phyloP scores from a whole-genome alignment of 2,329 filamentous ascomycete genomes.

The Colletotrichum lentis region DNA sequence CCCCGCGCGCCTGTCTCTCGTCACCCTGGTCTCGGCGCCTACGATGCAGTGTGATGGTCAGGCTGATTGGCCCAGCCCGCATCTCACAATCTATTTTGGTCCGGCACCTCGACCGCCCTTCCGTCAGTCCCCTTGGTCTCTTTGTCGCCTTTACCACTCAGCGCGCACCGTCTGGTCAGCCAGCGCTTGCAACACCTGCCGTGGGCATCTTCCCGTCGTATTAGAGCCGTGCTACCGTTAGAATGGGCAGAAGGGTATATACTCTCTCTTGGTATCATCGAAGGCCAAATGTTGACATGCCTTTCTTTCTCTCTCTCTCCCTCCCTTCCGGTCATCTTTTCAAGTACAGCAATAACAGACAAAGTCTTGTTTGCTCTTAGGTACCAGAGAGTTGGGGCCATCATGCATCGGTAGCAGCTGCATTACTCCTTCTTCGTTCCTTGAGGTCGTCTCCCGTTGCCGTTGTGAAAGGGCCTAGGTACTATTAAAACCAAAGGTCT shows the following conservation, averaged over 20 bases:
- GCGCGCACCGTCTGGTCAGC: constrained; percentile 16
- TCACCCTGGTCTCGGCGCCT: constrained; percentile 39
- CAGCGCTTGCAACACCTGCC: constrained; percentile 38
- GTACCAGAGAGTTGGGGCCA: constrained; percentile 21
- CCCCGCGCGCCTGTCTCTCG: constrained; percentile 38
- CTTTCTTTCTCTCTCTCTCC: constrained; percentile 18
- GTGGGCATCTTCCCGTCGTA: constrained; percentile 23
- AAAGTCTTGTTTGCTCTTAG: constrained; percentile 20
- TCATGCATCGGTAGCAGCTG: constrained; percentile 36
- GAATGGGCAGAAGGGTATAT: constrained; percentile 33
- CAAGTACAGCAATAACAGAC: constrained; percentile 18
- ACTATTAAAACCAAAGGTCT: background rate
- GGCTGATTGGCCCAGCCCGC: constrained; percentile 43
- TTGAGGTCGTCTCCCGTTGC: constrained; percentile 1
- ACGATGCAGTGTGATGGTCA: constrained; percentile 46
- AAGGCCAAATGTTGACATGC: constrained; percentile 17
- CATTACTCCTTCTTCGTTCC: constrained; percentile 29
- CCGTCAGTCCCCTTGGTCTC: constrained; percentile 31
- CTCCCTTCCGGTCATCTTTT: constrained; percentile 14
- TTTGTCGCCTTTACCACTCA: constrained; percentile 33
- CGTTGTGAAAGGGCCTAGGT: constrained; percentile 25
- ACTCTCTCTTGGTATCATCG: constrained; percentile 30
- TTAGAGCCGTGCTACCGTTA: constrained; percentile 11
- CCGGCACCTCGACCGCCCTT: constrained; percentile 21
- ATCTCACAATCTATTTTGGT: constrained; percentile 37